Percentiles rank a stretch among this genome's conserved stretches.
These are phyloP conservation scores for Xerocomellus chrysenteron DNA, from an alignment of 768 basidiomycete genomes.

Conservation along the genomic window DNA sequence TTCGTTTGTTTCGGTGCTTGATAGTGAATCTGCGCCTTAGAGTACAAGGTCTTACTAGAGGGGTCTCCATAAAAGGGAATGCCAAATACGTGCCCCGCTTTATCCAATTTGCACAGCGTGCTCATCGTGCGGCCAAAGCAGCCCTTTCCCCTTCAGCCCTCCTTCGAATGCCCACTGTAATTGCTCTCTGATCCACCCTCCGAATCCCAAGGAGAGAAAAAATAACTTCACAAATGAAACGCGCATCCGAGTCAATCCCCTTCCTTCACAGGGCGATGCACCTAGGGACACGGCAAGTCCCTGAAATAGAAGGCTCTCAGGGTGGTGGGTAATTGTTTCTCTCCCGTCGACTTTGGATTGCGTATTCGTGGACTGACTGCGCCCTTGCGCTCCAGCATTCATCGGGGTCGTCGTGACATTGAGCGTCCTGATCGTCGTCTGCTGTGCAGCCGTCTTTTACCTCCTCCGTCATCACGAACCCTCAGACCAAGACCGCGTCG, in stretches of 20 bases:
- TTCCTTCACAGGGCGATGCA: background rate
- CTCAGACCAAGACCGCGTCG: slow-evolving; percentile 39
- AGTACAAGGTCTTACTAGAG: background rate
- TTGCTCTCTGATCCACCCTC: background rate
- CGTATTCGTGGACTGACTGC: background rate
- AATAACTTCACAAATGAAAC: background rate
- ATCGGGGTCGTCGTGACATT: slow-evolving; percentile 59
- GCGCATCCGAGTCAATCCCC: background rate
- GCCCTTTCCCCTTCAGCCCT: background rate
- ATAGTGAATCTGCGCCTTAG: too few relatives aligned
- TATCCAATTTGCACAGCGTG: slow-evolving; percentile 1
- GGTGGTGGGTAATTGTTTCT: slow-evolving; percentile 38
- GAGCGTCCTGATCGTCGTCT: slow-evolving; percentile 50
- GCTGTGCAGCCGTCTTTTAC: slow-evolving; percentile 53
- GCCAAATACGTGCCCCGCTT: background rate
- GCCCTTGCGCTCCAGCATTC: slow-evolving; percentile 41
- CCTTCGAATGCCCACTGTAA: background rate
- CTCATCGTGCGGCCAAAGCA: background rate
- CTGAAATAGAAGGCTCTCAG: slow-evolving; percentile 50
- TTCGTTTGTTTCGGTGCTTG: background rate
- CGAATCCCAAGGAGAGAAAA: background rate
- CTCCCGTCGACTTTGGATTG: background rate
- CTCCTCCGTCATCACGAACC: slow-evolving; percentile 53
- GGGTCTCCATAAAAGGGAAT: slow-evolving; percentile 17
- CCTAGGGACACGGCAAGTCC: slow-evolving; percentile 33